Evolutionary conservation across 148 eudicot species (phyloP).

Genomic region (Cornus suecica): DNA sequence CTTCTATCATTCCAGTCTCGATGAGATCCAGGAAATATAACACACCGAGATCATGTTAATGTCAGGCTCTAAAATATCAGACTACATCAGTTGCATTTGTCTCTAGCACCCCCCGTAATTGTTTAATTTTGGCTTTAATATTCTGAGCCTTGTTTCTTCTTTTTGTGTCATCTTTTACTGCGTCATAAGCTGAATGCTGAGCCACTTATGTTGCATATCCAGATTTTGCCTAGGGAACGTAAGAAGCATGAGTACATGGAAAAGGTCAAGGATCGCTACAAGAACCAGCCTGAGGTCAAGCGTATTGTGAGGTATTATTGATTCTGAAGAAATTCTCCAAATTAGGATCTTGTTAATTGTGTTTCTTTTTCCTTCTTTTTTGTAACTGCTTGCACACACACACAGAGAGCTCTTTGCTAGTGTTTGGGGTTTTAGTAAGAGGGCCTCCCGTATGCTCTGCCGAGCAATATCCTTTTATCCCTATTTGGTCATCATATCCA

Average conservation of each 20-base stretch:
- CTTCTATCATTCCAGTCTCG: too few species aligned
- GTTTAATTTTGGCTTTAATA: background rate
- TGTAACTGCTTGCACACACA: too few species aligned
- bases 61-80: background rate
- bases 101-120: background rate
- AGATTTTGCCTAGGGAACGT: slow-evolving; percentile 89
- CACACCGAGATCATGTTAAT: too few species aligned
- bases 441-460: too few species aligned
- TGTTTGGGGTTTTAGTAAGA: background rate
- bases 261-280: slow-evolving; percentile 77
- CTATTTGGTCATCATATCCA: background rate
- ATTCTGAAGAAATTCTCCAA: background rate
- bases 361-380: background rate
- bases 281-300: slow-evolving; percentile 82
- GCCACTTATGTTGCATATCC: slow-evolving; percentile 18
- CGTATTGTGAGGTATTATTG: slow-evolving; percentile 67
- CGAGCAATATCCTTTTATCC: background rate
- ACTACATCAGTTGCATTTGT: background rate
- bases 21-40: too few species aligned
- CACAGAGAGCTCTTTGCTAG: background rate
- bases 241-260: slow-evolving; percentile 80
- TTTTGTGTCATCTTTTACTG: background rate
- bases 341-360: background rate
- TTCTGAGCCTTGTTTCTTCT: background rate
- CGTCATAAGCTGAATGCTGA: slow-evolving; percentile 9